Percentiles rank a stretch among this genome's conserved stretches.
These are phyloP conservation scores for Madurella fahalii DNA, from an alignment of 2,329 filamentous ascomycete species.

Conservation along the genomic window DNA sequence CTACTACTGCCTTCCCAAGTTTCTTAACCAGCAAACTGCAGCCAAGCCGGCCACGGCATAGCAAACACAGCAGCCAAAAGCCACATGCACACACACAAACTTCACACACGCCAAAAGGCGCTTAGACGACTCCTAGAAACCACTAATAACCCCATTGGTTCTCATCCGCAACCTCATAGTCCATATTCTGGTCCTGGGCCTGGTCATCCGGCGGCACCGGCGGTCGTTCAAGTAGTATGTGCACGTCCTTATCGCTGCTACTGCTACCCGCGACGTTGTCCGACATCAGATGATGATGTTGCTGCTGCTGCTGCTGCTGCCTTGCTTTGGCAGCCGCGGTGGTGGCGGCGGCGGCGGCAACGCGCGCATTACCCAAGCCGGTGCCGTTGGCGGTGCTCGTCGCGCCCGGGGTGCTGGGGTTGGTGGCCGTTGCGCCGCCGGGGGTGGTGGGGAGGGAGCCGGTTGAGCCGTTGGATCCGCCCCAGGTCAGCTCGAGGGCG, in stretches of 20 bases:
- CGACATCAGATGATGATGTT: neutral
- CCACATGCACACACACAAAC: too few species aligned
- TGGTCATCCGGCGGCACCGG: conserved; percentile 35
- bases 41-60: too few species aligned
- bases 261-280: conserved; percentile 38
- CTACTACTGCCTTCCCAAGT: too few species aligned
- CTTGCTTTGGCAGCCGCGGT: neutral
- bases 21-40: too few species aligned
- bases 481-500: conserved; percentile 64
- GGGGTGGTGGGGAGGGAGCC: conserved; percentile 15
- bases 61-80: too few species aligned
- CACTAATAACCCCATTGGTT: conserved; percentile 39
- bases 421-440: conserved; percentile 2
- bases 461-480: conserved; percentile 23
- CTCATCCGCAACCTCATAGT: conserved; percentile 52
- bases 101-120: too few species aligned
- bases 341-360: neutral
- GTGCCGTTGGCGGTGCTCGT: neutral
- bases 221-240: conserved; percentile 26
- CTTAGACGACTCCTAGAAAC: neutral
- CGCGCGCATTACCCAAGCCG: neutral
- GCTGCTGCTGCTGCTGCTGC: conserved; percentile 1
- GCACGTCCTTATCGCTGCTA: conserved; percentile 25
- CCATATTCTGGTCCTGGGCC: conserved; percentile 39
- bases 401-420: neutral